A percentile compares a stretch with the other conserved stretches of the same genome.
phyloP scores from a whole-genome alignment of 2,329 filamentous ascomycete genomes.

The Phaeoacremonium minimum region DNA sequence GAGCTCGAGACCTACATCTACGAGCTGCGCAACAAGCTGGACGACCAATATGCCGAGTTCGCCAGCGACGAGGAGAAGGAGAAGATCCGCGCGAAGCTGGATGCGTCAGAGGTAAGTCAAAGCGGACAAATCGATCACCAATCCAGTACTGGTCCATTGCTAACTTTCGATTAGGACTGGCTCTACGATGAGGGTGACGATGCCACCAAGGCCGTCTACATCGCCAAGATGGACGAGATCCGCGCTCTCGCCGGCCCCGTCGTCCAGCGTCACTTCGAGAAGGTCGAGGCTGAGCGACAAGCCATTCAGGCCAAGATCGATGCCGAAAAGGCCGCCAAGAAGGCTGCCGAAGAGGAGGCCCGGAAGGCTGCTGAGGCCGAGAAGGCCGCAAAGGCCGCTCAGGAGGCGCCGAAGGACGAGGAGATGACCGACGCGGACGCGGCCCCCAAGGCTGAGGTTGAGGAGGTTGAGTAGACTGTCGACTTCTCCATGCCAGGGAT shows the following conservation, averaged over 20 bases:
- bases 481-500: too few species aligned
- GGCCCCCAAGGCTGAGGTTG: constrained; percentile 44
- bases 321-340: constrained; percentile 73
- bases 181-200: constrained; percentile 97
- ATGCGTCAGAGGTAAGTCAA: constrained; percentile 73
- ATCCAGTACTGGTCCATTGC: constrained; percentile 12
- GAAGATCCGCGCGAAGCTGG: constrained; percentile 78
- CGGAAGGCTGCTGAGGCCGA: constrained; percentile 49
- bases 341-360: constrained; percentile 53
- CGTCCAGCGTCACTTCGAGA: constrained; percentile 91
- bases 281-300: constrained; percentile 81
- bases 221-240: constrained; percentile 95
- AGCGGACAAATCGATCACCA: constrained; percentile 7
- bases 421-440: constrained; percentile 61
- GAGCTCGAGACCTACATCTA: constrained; percentile 98
- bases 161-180: constrained; percentile 71
- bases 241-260: constrained; percentile 86
- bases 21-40: constrained; percentile 89
- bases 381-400: constrained; percentile 38
- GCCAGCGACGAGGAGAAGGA: constrained; percentile 89
- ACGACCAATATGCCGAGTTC: constrained; percentile 85
- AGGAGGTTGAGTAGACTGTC: constrained; percentile 38
- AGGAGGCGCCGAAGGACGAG: constrained; percentile 42
- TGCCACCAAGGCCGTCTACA: constrained; percentile 86
- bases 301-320: constrained; percentile 73